phyloP scores from a whole-genome alignment of 2,329 filamentous ascomycete genomes.

The Fusarium sp. region DNA sequence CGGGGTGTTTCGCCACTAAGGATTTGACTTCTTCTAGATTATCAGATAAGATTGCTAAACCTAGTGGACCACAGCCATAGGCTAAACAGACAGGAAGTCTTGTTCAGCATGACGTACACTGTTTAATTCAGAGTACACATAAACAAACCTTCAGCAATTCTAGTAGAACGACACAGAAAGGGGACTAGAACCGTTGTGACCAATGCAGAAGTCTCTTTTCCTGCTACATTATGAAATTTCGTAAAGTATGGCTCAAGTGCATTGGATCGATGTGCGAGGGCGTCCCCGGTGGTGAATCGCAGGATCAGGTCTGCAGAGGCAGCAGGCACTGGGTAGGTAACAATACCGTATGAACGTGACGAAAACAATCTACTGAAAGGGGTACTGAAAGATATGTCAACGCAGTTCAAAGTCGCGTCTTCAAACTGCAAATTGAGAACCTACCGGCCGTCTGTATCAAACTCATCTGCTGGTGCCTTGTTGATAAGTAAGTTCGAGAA shows the following conservation, averaged over 20 bases:
- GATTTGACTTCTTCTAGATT: not conserved
- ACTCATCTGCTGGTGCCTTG: too few relatives aligned
- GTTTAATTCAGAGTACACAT: rapidly evolving
- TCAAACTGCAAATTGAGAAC: rapidly evolving
- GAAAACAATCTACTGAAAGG: not conserved
- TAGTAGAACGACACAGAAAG: not conserved
- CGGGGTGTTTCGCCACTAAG: rapidly evolving
- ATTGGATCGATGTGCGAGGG: not conserved
- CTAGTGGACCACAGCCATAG: not conserved
- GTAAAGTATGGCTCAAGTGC: too few relatives aligned
- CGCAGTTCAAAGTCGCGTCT: rapidly evolving
- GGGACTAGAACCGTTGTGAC: rapidly evolving
- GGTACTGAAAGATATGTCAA: not conserved
- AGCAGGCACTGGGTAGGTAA: not conserved
- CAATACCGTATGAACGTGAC: rapidly evolving
- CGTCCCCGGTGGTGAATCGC: not conserved
- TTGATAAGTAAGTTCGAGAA: too few relatives aligned
- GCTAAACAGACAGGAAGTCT: rapidly evolving
- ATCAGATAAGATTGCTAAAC: not conserved
- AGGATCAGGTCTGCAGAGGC: not conserved
- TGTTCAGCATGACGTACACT: rapidly evolving
- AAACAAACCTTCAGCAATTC: not conserved
- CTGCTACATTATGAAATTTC: too few relatives aligned
- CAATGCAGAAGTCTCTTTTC: rapidly evolving
- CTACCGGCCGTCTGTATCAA: rapidly evolving